Conservation (phyloP, 768 basidiomycete genomes). For the Trametes coccinea region DNA sequence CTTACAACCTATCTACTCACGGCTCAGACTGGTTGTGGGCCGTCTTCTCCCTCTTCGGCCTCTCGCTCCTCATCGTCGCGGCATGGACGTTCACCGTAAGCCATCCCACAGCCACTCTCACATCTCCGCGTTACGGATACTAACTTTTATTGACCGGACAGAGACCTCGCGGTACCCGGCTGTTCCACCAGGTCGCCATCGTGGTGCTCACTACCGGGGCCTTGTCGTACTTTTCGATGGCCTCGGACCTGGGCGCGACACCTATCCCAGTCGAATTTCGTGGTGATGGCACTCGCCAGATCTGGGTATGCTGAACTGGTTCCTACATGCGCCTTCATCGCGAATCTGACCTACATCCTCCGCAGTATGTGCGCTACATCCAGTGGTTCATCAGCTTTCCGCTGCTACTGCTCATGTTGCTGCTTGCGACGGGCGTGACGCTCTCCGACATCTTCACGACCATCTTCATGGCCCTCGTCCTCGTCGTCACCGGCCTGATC, state of each 20-base stretch:
- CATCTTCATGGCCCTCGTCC: constrained; percentile 46
- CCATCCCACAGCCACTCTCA: not conserved
- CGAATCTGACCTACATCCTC: constrained; percentile 45
- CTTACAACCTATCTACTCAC: constrained; percentile 41
- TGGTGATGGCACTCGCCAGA: constrained; percentile 50
- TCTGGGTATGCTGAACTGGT: constrained; percentile 40
- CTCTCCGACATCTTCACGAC: constrained; percentile 46
- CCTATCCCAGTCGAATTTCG: constrained; percentile 48
- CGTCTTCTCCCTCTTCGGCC: constrained; percentile 51
- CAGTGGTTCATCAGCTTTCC: constrained; percentile 57
- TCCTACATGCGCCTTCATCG: too few species aligned
- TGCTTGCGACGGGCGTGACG: constrained; percentile 48
- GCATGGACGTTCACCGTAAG: constrained; percentile 40
- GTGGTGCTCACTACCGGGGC: constrained; percentile 47
- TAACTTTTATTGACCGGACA: not conserved
- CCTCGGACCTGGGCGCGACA: constrained; percentile 46
- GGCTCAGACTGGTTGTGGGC: constrained; percentile 59
- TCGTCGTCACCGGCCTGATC: constrained; percentile 47
- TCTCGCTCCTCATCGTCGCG: constrained; percentile 41
- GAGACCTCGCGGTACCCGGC: constrained; percentile 42
- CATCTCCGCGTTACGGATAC: not conserved
- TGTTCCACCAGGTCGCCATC: constrained; percentile 51
- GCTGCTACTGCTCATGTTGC: constrained; percentile 45
- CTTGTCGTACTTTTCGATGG: constrained; percentile 55
- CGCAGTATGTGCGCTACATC: constrained; percentile 50